Evolutionary conservation across 176 grass and related monocot genomes (phyloP), one percentile per base, ranked within the genome.

Genomic region (Secale cereale): DNA sequence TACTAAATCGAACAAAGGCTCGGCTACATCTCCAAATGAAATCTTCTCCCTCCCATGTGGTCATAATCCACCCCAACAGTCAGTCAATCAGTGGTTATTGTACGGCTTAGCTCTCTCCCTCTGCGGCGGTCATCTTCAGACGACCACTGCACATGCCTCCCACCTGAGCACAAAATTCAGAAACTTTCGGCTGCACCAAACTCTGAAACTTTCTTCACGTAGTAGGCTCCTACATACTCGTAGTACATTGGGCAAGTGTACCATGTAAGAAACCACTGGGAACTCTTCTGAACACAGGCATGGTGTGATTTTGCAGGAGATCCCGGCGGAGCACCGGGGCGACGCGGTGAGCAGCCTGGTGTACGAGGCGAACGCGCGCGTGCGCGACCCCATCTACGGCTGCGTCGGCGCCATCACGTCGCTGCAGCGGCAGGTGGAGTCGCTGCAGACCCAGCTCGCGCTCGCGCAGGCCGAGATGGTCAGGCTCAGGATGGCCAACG

Each of bases 341-440:
- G 97, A 99, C 74, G 92, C 94, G 27, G 97, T 99, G 81, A 99
- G 97, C 90, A 99, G 97, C 65, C 90, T 99, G 71, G 94, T 99
- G 59, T 99, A 99, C 88, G 97, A 99, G 86, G 97, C 97, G 8
- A 99, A 99, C 77, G 97, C 97, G 14, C 97, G 94, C 8, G 88
- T 99, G 33, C 54, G 97, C 50, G 97, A 99, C 68, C 97, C 97
- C 0, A 90, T 99, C 28, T 99, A 99, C 71, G 97, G 97, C 39
- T 99, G 97, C 81, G 97, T 99, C 10, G 97, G 86, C 16, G 92
- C 92, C 62, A 97, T 99, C 76, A 94, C 97, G 32, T 89, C 97
- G 84, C 92, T 99, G 76, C 97, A 99, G 85, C 86, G 90, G 84
- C 97, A 99, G 86, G 89, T 99, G 70, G 93, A 99, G 82, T 35